Percentiles rank a stretch among this genome's conserved stretches.
Evolutionary conservation across 2,329 filamentous ascomycete species (phyloP).

Genomic region (Xylaria hypoxylon): DNA sequence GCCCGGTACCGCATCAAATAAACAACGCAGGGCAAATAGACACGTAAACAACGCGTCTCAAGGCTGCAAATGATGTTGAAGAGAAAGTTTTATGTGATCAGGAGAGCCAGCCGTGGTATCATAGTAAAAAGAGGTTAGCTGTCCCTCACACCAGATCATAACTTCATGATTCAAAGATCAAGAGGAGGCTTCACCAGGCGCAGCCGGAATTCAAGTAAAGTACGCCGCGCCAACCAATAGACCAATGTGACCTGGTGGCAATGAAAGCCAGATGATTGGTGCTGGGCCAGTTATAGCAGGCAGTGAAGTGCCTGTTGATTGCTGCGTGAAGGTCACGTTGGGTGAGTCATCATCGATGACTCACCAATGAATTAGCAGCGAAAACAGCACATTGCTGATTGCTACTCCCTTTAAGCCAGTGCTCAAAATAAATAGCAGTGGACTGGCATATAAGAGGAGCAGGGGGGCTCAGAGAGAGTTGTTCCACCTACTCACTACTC

Average conservation of each 20-base stretch:
- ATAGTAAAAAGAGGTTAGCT: conserved; percentile 11
- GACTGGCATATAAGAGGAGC: background rate
- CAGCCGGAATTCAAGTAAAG: conserved; percentile 8
- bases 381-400: conserved; percentile 7
- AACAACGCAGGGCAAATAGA: conserved; percentile 28
- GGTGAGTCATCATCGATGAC: background rate
- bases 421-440: conserved; percentile 3
- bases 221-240: background rate
- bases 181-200: background rate
- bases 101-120: conserved; percentile 24
- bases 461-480: background rate
- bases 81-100: conserved; percentile 22
- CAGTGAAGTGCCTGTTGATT: background rate
- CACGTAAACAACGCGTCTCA: conserved; percentile 15
- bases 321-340: conserved; percentile 1
- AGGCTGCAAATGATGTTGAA: conserved; percentile 23
- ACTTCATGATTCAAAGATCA: conserved; percentile 13
- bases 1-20: conserved; percentile 18
- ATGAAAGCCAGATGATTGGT: conserved; percentile 2
- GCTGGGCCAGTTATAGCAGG: background rate
- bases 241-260: background rate
- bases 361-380: background rate
- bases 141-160: background rate
- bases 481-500: conserved; percentile 50
- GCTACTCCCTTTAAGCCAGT: conserved; percentile 2